These are phyloP conservation scores for Exobasidium rhododendri DNA, from an alignment of 1,284 basidiomycete genomes.

Conservation along the genomic window DNA sequence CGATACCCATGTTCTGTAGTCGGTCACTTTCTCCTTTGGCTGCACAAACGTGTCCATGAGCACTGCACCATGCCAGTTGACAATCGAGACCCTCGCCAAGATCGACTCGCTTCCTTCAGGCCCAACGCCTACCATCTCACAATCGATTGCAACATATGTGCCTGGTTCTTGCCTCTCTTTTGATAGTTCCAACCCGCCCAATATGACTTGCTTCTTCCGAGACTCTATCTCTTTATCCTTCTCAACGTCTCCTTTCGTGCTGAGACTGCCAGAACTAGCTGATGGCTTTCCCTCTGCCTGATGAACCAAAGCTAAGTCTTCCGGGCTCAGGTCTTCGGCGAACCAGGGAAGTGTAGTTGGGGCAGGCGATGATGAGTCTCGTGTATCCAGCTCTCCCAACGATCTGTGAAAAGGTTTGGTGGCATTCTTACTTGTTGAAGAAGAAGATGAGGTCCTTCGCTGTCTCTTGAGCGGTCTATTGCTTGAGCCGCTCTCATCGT, in stretches of 20 bases:
- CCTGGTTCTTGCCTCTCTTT: conserved; percentile 58
- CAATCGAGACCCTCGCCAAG: conserved; percentile 83
- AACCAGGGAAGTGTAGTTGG: conserved; percentile 40
- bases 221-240: background rate
- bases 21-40: conserved; percentile 82
- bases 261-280: background rate
- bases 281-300: background rate
- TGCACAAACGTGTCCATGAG: conserved; percentile 81
- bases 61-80: conserved; percentile 81
- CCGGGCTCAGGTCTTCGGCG: conserved; percentile 45
- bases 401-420: too few species aligned
- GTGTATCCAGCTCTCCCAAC: background rate
- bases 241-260: background rate
- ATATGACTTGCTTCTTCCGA: background rate
- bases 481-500: background rate
- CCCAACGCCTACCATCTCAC: conserved; percentile 97
- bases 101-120: conserved; percentile 74
- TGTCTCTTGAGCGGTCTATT: background rate
- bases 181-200: conserved; percentile 6
- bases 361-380: conserved; percentile 15
- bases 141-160: conserved; percentile 80
- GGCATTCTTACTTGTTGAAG: background rate
- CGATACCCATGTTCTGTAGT: conserved; percentile 88
- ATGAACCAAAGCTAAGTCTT: conserved; percentile 39
- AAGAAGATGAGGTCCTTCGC: background rate